A percentile compares a stretch with the other conserved stretches of the same genome.
phyloP scores from a whole-genome alignment of 2,329 filamentous ascomycete genomes.

The Xylaria sp. region DNA sequence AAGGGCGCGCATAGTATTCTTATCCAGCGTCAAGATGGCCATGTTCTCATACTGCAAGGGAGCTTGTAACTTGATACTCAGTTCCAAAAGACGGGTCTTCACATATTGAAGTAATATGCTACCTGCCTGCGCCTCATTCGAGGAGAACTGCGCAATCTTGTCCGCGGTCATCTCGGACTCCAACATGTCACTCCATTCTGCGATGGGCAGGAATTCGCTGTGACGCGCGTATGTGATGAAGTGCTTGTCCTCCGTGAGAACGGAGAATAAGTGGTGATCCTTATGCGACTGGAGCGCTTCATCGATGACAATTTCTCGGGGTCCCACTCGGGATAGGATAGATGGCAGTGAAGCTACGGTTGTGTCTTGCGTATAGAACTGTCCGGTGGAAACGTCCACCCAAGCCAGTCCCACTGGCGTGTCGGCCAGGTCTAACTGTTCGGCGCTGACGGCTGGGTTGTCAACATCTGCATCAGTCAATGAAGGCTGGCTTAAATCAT shows the following conservation, averaged over 20 bases:
- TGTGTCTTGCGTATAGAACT: conserved; percentile 80
- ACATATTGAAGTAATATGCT: conserved; percentile 82
- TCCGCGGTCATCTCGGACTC: conserved; percentile 62
- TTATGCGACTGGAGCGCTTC: conserved; percentile 53
- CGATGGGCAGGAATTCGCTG: conserved; percentile 43
- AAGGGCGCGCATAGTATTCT: conserved; percentile 80
- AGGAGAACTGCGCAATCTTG: conserved; percentile 53
- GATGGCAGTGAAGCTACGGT: conserved; percentile 69
- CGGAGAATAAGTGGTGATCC: conserved; percentile 56
- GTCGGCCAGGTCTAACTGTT: conserved; percentile 13
- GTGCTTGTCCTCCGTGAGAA: conserved; percentile 70
- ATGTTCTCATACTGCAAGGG: conserved; percentile 68
- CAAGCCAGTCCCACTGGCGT: conserved; percentile 67
- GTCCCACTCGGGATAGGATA: conserved; percentile 73
- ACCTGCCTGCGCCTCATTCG: conserved; percentile 68
- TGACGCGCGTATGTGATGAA: conserved; percentile 66
- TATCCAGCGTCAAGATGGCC: conserved; percentile 85
- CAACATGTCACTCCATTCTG: conserved; percentile 70
- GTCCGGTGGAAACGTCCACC: conserved; percentile 91
- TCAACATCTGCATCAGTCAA: conserved; percentile 7
- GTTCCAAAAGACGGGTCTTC: conserved; percentile 67
- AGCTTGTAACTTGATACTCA: conserved; percentile 75
- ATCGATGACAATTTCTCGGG: conserved; percentile 79
- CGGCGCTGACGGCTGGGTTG: neutral
- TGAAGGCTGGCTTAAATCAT: conserved; percentile 21